These are phyloP conservation scores for Myxozyma udenii DNA, from an alignment of 805 yeast species.

Conservation along the genomic window DNA sequence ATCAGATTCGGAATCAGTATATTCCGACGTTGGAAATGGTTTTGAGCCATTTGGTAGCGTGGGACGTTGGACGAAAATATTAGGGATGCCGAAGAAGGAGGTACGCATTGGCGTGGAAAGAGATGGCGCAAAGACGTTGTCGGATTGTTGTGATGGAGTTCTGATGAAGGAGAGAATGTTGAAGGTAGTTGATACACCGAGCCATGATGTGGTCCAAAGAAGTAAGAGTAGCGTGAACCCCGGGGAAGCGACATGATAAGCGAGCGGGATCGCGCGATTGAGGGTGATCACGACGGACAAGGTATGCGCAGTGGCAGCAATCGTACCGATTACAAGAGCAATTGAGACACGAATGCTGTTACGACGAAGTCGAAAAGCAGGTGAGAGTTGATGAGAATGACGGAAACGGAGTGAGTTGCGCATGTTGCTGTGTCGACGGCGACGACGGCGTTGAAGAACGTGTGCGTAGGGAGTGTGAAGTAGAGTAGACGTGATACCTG, in stretches of 20 bases:
- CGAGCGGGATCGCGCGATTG: constrained; percentile 10
- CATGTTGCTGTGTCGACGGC: background rate
- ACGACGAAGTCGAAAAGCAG: background rate
- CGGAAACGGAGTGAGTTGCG: constrained; percentile 1
- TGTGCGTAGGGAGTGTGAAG: background rate
- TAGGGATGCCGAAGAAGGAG: background rate
- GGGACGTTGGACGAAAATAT: background rate
- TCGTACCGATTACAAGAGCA: constrained; percentile 10
- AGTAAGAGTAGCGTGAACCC: background rate
- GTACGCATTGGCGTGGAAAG: background rate
- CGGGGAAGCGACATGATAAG: constrained; percentile 6
- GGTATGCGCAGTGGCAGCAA: background rate
- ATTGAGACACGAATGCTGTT: background rate
- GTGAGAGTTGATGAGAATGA: constrained; percentile 2
- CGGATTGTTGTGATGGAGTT: background rate
- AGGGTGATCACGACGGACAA: constrained; percentile 2
- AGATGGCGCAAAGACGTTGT: background rate
- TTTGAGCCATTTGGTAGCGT: no score
- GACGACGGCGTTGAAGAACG: background rate
- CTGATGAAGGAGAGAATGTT: background rate
- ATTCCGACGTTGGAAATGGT: no score
- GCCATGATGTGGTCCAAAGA: constrained; percentile 1
- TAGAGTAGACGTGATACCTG: background rate
- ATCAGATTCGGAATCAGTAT: no score
- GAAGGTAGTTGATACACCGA: background rate